These are phyloP conservation scores for Apiotrichum montevideense DNA, from an alignment of 1,284 basidiomycete genomes.

Conservation along the genomic window DNA sequence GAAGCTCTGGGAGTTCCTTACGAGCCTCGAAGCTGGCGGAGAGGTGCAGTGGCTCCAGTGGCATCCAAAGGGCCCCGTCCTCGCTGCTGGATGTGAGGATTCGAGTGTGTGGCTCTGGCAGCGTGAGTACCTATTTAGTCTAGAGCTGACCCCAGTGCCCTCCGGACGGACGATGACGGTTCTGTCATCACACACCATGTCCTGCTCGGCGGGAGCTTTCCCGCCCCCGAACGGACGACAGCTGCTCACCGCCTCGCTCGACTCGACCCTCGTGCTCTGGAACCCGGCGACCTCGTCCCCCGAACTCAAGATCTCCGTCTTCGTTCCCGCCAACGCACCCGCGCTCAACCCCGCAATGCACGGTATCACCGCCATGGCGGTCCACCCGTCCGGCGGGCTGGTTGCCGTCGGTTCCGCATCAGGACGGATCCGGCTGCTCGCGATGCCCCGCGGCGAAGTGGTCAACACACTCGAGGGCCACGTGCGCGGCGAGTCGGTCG, in stretches of 20 bases:
- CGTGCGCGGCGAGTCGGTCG: slow-evolving; percentile 79
- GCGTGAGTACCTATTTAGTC: slow-evolving; percentile 49
- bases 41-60: slow-evolving; percentile 93
- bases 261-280: slow-evolving; percentile 83
- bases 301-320: slow-evolving; percentile 54
- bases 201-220: slow-evolving; percentile 83
- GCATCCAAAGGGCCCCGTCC: slow-evolving; percentile 89
- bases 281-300: slow-evolving; percentile 67
- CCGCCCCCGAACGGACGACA: slow-evolving; percentile 58
- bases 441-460: slow-evolving; percentile 76
- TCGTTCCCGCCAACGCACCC: slow-evolving; percentile 55
- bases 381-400: slow-evolving; percentile 77
- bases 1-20: slow-evolving; percentile 85
- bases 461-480: slow-evolving; percentile 67
- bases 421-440: slow-evolving; percentile 78
- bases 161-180: slow-evolving; percentile 92
- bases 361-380: slow-evolving; percentile 75
- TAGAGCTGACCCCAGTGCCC: slow-evolving; percentile 58
- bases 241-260: slow-evolving; percentile 78
- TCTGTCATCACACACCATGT: slow-evolving; percentile 79
- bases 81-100: slow-evolving; percentile 89
- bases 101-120: slow-evolving; percentile 97
- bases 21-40: slow-evolving; percentile 85
- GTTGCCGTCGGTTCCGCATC: slow-evolving; percentile 80
- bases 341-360: slow-evolving; percentile 51